These are phyloP conservation scores for Pinus taeda DNA, from an alignment of 75 land plant species.

Conservation along the genomic window DNA sequence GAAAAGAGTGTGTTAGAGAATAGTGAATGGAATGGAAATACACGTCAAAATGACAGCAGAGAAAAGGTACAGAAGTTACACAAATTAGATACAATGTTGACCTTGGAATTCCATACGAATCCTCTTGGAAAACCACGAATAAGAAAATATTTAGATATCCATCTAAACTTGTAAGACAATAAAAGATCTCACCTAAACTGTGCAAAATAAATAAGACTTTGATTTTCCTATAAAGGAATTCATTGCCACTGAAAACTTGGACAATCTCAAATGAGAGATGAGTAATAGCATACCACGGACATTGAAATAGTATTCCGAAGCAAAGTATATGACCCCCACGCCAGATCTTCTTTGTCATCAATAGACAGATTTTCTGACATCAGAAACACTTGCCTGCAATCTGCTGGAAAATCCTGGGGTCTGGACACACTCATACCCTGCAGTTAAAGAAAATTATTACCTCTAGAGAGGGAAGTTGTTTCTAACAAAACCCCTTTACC, in stretches of 20 bases:
- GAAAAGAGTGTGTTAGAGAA: not conserved
- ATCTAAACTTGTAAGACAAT: not conserved
- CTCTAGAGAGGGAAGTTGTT: not conserved
- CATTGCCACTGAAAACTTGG: not conserved
- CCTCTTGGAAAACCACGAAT: no score
- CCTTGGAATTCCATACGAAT: not conserved
- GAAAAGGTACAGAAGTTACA: not conserved
- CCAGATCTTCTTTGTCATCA: conserved; percentile 68
- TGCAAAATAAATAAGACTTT: not conserved
- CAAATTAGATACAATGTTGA: not conserved
- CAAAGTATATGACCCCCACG: conserved; percentile 88
- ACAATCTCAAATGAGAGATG: not conserved
- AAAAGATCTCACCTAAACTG: not conserved
- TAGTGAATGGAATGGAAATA: not conserved
- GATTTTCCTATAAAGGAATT: not conserved
- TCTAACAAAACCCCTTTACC: not conserved
- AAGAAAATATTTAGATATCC: not conserved
- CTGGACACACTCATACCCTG: conserved; percentile 43
- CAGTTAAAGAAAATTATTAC: not conserved
- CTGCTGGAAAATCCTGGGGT: conserved; percentile 36
- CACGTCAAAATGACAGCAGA: conserved; percentile 1
- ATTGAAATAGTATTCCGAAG: conserved; percentile 78
- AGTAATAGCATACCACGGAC: conserved; percentile 55
- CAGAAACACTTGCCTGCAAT: conserved; percentile 64
- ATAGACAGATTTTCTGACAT: conserved; percentile 55